Evolutionary conservation across 73 alveolate genomes (phyloP).

Genomic region (Vitrella brassicaformis): DNA sequence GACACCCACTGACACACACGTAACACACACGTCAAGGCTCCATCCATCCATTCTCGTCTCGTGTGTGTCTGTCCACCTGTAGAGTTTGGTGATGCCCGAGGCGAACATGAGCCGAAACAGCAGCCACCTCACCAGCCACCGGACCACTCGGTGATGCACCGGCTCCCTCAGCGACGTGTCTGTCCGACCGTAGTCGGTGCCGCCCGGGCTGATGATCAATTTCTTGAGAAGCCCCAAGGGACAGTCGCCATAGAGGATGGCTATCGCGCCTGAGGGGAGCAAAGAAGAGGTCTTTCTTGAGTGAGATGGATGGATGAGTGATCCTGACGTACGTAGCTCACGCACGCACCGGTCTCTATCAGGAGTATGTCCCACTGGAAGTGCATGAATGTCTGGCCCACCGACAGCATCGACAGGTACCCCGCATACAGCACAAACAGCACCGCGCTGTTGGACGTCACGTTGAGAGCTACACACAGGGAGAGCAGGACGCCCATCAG

Average conservation of each 20-base stretch:
- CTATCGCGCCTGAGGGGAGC: neutral
- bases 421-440: slow-evolving; percentile 40
- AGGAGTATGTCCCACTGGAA: slow-evolving; percentile 76
- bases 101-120: slow-evolving; percentile 46
- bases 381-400: slow-evolving; percentile 55
- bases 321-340: too few species aligned
- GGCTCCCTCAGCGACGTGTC: neutral
- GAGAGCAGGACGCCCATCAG: neutral
- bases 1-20: too few species aligned
- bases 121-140: slow-evolving; percentile 40
- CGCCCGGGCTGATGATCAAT: too few species aligned
- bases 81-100: slow-evolving; percentile 41
- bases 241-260: neutral
- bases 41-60: too few species aligned
- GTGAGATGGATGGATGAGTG: too few species aligned
- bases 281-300: too few species aligned
- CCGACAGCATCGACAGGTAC: slow-evolving; percentile 41
- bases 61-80: neutral
- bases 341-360: slow-evolving; percentile 61
- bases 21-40: too few species aligned
- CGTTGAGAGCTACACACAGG: neutral
- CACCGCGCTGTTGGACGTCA: neutral
- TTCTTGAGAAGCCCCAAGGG: too few species aligned
- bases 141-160: neutral
- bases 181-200: too few species aligned